A percentile compares a stretch with the other conserved stretches of the same genome.
Evolutionary conservation across 1,284 basidiomycete species (phyloP).

Genomic region (Porogramme epimiltina): DNA sequence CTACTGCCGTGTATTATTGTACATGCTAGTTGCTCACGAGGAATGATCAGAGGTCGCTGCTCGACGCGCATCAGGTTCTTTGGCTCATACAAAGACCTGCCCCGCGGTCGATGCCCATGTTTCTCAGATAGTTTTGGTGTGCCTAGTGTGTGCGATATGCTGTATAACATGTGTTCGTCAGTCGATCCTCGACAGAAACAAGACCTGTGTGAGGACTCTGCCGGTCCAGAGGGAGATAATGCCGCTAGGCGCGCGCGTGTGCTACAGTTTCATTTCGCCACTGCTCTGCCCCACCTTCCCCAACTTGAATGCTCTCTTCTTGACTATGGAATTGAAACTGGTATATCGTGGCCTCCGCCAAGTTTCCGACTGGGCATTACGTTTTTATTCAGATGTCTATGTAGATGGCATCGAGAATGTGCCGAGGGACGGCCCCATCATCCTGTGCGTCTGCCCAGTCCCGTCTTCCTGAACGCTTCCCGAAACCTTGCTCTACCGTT

Average conservation of each 20-base stretch:
- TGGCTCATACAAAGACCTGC: constrained; percentile 46
- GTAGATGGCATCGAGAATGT: constrained; percentile 78
- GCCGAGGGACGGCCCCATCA: constrained; percentile 80
- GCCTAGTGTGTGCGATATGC: constrained; percentile 20
- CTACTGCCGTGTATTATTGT: constrained; percentile 37
- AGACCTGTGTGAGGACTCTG: too few species aligned
- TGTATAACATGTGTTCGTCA: constrained; percentile 12
- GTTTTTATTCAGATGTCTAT: constrained; percentile 70
- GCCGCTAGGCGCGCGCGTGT: too few species aligned
- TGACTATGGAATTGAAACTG: constrained; percentile 48
- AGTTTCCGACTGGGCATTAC: constrained; percentile 67
- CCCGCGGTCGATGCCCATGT: constrained; percentile 65
- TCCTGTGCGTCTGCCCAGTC: constrained; percentile 80
- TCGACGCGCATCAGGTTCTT: constrained; percentile 76
- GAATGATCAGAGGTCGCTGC: constrained; percentile 66
- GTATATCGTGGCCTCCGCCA: constrained; percentile 65
- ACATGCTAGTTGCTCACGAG: constrained; percentile 29
- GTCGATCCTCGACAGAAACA: too few species aligned
- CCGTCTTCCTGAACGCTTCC: constrained; percentile 18
- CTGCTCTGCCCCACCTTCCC: too few species aligned
- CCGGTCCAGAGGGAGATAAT: too few species aligned
- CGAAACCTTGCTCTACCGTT: too few species aligned
- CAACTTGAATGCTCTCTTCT: not conserved
- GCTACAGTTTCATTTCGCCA: too few species aligned
- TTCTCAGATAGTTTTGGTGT: constrained; percentile 22